Conservation (phyloP, 257 asterid genomes). For the Marsdenia floribunda region DNA sequence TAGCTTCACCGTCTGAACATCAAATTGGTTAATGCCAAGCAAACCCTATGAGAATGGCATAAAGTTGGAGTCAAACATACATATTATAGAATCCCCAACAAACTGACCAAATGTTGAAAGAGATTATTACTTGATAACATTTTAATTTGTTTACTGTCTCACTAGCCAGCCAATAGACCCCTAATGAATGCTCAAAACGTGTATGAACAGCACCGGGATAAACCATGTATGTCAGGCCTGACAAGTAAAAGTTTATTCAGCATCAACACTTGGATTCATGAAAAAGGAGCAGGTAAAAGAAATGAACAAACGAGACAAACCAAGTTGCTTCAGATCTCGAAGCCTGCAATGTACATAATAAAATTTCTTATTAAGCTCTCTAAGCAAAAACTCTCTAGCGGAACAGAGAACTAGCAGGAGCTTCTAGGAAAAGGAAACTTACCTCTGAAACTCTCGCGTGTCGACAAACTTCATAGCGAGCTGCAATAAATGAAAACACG, state of each 20-base stretch:
- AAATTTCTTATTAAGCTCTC: conserved; percentile 6
- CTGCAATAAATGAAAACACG: conserved; percentile 34
- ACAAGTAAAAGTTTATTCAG: conserved; percentile 18
- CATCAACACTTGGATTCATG: conserved; percentile 6
- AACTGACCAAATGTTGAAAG: conserved; percentile 12
- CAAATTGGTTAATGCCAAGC: conserved; percentile 67
- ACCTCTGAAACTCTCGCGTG: conserved; percentile 91
- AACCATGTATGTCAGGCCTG: conserved; percentile 71
- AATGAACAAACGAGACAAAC: conserved; percentile 35
- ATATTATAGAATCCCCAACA: conserved; percentile 16
- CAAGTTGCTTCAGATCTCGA: conserved; percentile 96
- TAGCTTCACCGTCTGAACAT: conserved; percentile 66
- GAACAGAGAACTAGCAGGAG: conserved; percentile 6
- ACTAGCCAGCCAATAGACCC: conserved; percentile 85
- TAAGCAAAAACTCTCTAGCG: neutral
- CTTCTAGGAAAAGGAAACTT: conserved; percentile 18
- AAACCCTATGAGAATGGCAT: conserved; percentile 49
- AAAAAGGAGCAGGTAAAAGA: conserved; percentile 4
- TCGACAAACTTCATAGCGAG: conserved; percentile 79
- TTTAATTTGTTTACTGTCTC: conserved; percentile 66
- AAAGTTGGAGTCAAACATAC: conserved; percentile 18
- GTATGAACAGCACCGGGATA: conserved; percentile 98
- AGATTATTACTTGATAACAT: conserved; percentile 56
- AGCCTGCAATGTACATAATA: conserved; percentile 52
- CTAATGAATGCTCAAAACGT: conserved; percentile 92